A percentile compares a stretch with the other conserved stretches of the same genome.
These are phyloP conservation scores for Ophidiomyces ophidiicola DNA, from an alignment of 2,329 filamentous ascomycete species.

Conservation along the genomic window DNA sequence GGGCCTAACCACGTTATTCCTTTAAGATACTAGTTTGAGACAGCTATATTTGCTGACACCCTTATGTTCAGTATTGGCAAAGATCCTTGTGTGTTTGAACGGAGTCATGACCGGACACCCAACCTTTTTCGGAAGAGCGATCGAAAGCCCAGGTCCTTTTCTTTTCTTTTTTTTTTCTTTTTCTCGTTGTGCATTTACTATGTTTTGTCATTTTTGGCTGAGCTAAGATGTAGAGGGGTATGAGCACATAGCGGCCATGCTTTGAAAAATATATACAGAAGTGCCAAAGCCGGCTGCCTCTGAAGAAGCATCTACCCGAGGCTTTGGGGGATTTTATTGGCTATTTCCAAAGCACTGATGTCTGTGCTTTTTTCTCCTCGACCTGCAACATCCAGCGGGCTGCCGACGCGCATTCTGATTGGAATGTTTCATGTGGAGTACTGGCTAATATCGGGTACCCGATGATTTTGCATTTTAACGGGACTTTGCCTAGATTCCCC, in stretches of 20 bases:
- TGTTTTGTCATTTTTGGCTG: conserved; percentile 1
- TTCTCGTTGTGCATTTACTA: not conserved
- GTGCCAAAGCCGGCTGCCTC: not conserved
- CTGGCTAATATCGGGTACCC: conserved; percentile 1
- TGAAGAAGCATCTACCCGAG: not conserved
- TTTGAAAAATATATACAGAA: not conserved
- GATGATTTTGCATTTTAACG: not conserved
- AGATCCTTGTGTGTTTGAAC: conserved; percentile 1
- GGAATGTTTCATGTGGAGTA: conserved; percentile 8
- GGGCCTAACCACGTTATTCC: conserved; percentile 3
- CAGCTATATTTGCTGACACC: conserved; percentile 4
- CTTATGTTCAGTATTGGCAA: conserved; percentile 6
- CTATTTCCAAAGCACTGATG: not conserved
- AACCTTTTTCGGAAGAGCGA: no score
- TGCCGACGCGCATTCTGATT: conserved; percentile 3
- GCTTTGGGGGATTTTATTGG: conserved; percentile 1
- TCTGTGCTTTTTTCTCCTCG: conserved; percentile 4
- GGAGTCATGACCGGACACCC: conserved; percentile 4
- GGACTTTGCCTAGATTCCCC: conserved; percentile 7
- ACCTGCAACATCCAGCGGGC: conserved; percentile 2
- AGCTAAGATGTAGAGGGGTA: not conserved
- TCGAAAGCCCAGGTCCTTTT: no score
- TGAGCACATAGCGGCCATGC: not conserved
- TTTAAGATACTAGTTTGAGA: conserved; percentile 3
- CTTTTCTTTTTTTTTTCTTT: not conserved